Base-by-base conservation (phyloP, 371 early-diverging fungal species). In the Funneliformis caledonium region DNA sequence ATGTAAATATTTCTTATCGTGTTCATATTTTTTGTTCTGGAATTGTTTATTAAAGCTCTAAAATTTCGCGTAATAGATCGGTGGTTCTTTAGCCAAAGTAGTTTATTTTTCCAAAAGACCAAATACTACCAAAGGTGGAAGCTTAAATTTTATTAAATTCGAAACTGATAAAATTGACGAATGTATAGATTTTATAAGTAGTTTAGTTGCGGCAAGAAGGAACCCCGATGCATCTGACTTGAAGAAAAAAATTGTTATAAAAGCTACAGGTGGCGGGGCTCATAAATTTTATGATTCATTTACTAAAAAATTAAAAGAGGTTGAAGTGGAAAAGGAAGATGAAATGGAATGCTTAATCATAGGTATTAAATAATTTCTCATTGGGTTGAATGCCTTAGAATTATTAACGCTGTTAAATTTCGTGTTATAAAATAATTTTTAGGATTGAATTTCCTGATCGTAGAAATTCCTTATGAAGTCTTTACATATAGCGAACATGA, bases 381-480 rank as follows among this genome's bases (percentile, higher is more conserved):
- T 37, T 75, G 19, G 12, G 68, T 19, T 26, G 37, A 3, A 37
- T 37, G 37, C 37, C 37, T 37, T 37, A 37, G 37, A 26, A 37
- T 37, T 37, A 37, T 37, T 37, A 37, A 2, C 37, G 37, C 37
- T 1, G 37, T 37, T 37, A 37, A 37, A 37, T 37, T 6, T 56
- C 19, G 19, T 56, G 16, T 7, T 2, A n/a, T 61, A 26, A 16
- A 43, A n/a, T 56, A 65, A 37, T 37, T 33, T 47, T 1, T 82
- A 89, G 95, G 97, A 48, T 87, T 97, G 37, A 96, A 95, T 87
- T 98, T 97, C 85, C 89, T 97, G 50, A 95, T 97, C 52, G 91
- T 94, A 42, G 94, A 97, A 83, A 94, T 98, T 78, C 94, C 97
- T 0, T 93, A 96, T 84, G 98, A 98, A 87, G 97, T 96, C n/a